Evolutionary conservation across 345 rosid genomes (phyloP).

Genomic region (Erodium maritimum): DNA sequence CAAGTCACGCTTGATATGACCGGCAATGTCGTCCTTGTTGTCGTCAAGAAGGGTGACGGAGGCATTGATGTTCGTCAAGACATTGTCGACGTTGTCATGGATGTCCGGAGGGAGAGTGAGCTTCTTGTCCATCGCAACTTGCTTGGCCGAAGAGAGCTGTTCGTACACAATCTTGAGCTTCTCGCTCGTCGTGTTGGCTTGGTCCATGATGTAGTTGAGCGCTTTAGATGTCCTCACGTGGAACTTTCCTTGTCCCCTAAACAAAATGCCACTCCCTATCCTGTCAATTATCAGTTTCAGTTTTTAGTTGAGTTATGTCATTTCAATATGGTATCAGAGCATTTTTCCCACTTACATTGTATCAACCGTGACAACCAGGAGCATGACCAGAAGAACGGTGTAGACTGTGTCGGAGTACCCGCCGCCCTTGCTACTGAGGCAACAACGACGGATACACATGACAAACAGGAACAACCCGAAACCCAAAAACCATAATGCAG

Average conservation of each 20-base stretch:
- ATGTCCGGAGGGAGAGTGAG: slow-evolving; percentile 25
- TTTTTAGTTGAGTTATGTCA: no score
- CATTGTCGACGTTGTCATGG: slow-evolving; percentile 19
- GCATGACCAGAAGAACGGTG: slow-evolving; percentile 26
- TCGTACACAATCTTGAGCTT: slow-evolving; percentile 19
- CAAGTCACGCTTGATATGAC: slow-evolving; percentile 5
- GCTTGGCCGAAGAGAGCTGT: slow-evolving; percentile 29
- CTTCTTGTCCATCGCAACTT: slow-evolving; percentile 15
- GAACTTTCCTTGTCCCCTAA: slow-evolving; percentile 29
- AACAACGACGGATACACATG: slow-evolving; percentile 25
- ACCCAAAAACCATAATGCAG: slow-evolving; percentile 34
- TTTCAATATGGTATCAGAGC: no score
- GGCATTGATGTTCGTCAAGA: slow-evolving; percentile 13
- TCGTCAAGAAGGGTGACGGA: slow-evolving; percentile 11
- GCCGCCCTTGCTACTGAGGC: slow-evolving; percentile 15
- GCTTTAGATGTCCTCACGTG: slow-evolving; percentile 19
- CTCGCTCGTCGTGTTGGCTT: slow-evolving; percentile 19
- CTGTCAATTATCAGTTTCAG: slow-evolving; percentile 14
- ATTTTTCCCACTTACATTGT: slow-evolving; percentile 37
- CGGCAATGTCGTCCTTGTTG: background rate
- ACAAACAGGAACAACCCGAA: slow-evolving; percentile 26
- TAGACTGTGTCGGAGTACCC: slow-evolving; percentile 33
- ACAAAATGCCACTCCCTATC: slow-evolving; percentile 30
- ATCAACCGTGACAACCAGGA: slow-evolving; percentile 35
- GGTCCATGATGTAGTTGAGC: slow-evolving; percentile 21